Evolutionary conservation across 768 basidiomycete genomes (phyloP).

Genomic region (Lepiota brunneoincarnata): DNA sequence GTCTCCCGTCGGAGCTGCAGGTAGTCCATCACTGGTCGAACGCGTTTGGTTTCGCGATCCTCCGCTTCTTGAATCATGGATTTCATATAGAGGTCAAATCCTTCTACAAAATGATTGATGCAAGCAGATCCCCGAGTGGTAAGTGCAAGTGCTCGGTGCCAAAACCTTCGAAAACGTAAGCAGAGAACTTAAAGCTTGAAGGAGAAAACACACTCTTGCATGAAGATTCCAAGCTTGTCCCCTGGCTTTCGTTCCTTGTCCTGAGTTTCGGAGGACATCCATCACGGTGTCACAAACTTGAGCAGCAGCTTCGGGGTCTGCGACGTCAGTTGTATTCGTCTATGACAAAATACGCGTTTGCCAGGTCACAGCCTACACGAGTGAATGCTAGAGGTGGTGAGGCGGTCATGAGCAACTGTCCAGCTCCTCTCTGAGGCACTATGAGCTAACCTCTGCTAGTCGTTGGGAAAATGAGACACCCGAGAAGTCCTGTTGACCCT

Average conservation of each 20-base stretch:
- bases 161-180: slow-evolving; percentile 11
- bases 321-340: slow-evolving; percentile 22
- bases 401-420: slow-evolving; percentile 18
- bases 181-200: neutral
- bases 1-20: slow-evolving; percentile 17
- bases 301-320: slow-evolving; percentile 11
- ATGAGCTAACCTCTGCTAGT: neutral
- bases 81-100: slow-evolving; percentile 16
- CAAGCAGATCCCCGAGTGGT: slow-evolving; percentile 9
- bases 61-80: slow-evolving; percentile 18
- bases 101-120: slow-evolving; percentile 14
- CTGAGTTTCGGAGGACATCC: slow-evolving; percentile 21
- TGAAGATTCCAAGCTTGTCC: slow-evolving; percentile 15
- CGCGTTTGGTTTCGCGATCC: slow-evolving; percentile 10
- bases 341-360: slow-evolving; percentile 20
- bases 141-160: slow-evolving; percentile 15
- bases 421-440: neutral
- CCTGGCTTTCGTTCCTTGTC: slow-evolving; percentile 16
- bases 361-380: slow-evolving; percentile 19
- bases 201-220: slow-evolving; percentile 3
- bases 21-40: slow-evolving; percentile 16
- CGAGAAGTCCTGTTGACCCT: slow-evolving; percentile 10
- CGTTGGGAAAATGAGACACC: slow-evolving; percentile 5
- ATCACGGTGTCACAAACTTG: slow-evolving; percentile 17
- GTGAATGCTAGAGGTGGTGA: slow-evolving; percentile 18